Conservation (phyloP, 2,329 filamentous ascomycete species). For the Claviceps pusilla region DNA sequence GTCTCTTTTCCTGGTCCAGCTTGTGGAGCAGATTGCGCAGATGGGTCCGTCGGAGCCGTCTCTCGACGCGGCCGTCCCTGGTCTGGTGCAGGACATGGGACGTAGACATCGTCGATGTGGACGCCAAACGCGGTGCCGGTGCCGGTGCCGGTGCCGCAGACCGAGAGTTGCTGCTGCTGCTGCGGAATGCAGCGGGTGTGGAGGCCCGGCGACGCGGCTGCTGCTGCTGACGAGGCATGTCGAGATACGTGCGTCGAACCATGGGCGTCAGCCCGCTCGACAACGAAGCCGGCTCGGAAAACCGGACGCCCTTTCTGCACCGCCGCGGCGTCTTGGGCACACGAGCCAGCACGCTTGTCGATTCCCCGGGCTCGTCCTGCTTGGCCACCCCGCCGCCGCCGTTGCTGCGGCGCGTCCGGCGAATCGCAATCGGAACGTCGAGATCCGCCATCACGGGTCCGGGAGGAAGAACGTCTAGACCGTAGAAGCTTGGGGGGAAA, state of each 20-base stretch:
- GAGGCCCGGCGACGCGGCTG: slow-evolving; percentile 25
- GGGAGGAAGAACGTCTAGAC: too few species aligned
- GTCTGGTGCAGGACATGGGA: slow-evolving; percentile 34
- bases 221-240: slow-evolving; percentile 16
- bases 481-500: too few species aligned
- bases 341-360: not conserved
- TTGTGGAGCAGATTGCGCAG: slow-evolving; percentile 44
- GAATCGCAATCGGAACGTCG: slow-evolving; percentile 39
- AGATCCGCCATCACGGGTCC: slow-evolving; percentile 19
- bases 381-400: slow-evolving; percentile 6
- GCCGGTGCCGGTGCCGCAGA: slow-evolving; percentile 4
- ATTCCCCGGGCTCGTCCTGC: slow-evolving; percentile 7
- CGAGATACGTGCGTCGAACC: slow-evolving; percentile 35
- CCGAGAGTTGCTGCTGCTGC: slow-evolving; percentile 3
- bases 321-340: slow-evolving; percentile 17
- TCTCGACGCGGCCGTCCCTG: slow-evolving; percentile 40
- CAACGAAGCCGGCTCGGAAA: slow-evolving; percentile 40
- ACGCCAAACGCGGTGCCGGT: not conserved
- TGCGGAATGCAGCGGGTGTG: slow-evolving; percentile 17
- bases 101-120: not conserved
- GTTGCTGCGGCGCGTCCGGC: slow-evolving; percentile 29
- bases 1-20: slow-evolving; percentile 32
- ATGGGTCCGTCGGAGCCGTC: slow-evolving; percentile 41
- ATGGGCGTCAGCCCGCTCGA: slow-evolving; percentile 45
- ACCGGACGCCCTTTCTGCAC: slow-evolving; percentile 37